Conservation (phyloP, 257 asterid species). For the Euphrasia confusa region DNA sequence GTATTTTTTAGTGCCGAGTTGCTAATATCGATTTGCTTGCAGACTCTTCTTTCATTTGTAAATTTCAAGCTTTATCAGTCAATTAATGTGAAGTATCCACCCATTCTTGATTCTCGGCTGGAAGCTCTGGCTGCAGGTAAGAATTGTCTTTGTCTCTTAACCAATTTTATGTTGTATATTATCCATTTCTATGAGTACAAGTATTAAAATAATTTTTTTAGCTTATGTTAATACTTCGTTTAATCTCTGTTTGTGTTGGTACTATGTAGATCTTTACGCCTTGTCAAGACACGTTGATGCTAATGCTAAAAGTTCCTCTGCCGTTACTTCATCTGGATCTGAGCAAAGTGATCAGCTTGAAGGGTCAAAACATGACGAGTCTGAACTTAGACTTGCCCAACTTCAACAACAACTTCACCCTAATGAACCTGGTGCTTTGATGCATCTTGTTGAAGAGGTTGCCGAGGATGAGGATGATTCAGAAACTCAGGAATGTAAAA, state of each 20-base stretch:
- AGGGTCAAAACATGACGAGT: slow-evolving; percentile 44
- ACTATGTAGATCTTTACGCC: slow-evolving; percentile 81
- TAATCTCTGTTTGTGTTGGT: slow-evolving; percentile 16
- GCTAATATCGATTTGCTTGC: slow-evolving; percentile 30
- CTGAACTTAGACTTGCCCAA: slow-evolving; percentile 87
- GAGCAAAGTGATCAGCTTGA: slow-evolving; percentile 22
- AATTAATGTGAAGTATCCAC: slow-evolving; percentile 75
- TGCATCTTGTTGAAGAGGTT: slow-evolving; percentile 70
- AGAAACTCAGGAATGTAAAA: slow-evolving; percentile 67
- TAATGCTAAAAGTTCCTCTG: slow-evolving; percentile 38
- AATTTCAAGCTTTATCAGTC: slow-evolving; percentile 72
- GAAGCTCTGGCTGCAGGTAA: slow-evolving; percentile 92
- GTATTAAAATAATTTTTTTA: background rate
- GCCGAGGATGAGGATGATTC: slow-evolving; percentile 66
- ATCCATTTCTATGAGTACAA: background rate
- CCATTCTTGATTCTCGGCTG: slow-evolving; percentile 81
- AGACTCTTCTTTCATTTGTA: slow-evolving; percentile 78
- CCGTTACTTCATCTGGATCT: slow-evolving; percentile 34
- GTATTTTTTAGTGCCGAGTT: slow-evolving; percentile 10
- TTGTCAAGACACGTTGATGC: slow-evolving; percentile 79
- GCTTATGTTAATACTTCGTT: background rate
- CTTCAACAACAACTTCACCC: slow-evolving; percentile 88
- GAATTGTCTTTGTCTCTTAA: slow-evolving; percentile 1
- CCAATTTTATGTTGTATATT: background rate
- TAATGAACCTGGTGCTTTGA: slow-evolving; percentile 82